Percentiles rank a stretch among this genome's conserved stretches.
Conservation (phyloP, 306 rosid species). For the Corylus heterophylla region DNA sequence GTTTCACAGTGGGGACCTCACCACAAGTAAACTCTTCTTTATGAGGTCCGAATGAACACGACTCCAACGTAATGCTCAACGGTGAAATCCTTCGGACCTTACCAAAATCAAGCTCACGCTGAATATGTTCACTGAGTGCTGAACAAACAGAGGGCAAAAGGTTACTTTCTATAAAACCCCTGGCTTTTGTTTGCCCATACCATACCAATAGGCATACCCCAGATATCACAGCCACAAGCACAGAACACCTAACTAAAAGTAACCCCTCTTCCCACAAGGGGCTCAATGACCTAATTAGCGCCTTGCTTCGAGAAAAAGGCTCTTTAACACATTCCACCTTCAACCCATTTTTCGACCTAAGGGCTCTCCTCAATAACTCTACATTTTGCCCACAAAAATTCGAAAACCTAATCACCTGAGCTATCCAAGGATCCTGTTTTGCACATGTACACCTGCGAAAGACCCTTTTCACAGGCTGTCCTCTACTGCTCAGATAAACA, state of each 20-base stretch:
- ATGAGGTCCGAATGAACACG: constrained; percentile 81
- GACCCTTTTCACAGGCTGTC: constrained; percentile 34
- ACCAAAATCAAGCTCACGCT: constrained; percentile 77
- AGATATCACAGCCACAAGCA: constrained; percentile 61
- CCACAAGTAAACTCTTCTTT: constrained; percentile 83
- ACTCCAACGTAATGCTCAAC: constrained; percentile 79
- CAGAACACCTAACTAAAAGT: constrained; percentile 70
- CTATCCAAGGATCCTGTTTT: constrained; percentile 46
- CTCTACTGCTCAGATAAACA: constrained; percentile 35
- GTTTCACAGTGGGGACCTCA: constrained; percentile 71
- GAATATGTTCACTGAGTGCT: constrained; percentile 60
- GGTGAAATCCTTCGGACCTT: constrained; percentile 81
- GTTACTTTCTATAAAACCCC: constrained; percentile 62
- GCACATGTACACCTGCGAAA: constrained; percentile 42
- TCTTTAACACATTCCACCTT: constrained; percentile 63
- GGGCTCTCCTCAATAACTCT: constrained; percentile 50
- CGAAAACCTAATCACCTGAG: constrained; percentile 56
- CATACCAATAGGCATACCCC: constrained; percentile 74
- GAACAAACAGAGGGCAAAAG: constrained; percentile 83
- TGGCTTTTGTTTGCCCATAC: constrained; percentile 75
- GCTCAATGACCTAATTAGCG: constrained; percentile 47
- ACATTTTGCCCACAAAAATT: constrained; percentile 62
- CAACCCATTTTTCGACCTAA: constrained; percentile 41
- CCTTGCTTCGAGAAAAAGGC: constrained; percentile 49
- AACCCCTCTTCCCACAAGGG: constrained; percentile 74